phyloP scores from a whole-genome alignment of 2,329 filamentous ascomycete species.

The Keithomyces neogunnii region DNA sequence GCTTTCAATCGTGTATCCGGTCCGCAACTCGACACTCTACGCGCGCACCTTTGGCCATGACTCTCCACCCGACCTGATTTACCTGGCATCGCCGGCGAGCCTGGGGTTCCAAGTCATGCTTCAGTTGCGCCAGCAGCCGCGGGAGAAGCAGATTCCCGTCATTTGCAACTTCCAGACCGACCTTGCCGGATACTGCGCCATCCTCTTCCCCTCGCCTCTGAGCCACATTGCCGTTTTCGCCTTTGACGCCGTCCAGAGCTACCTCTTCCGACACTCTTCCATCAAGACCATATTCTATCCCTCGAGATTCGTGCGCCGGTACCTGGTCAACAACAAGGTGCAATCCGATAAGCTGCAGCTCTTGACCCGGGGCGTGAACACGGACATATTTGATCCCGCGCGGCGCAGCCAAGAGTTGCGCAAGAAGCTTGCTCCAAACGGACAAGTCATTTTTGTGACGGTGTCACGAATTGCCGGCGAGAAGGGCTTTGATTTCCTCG shows the following conservation, averaged over 20 bases:
- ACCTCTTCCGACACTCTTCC: conserved; percentile 52
- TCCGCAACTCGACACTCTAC: conserved; percentile 54
- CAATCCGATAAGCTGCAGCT: conserved; percentile 48
- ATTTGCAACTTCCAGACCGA: conserved; percentile 68
- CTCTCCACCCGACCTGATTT: conserved; percentile 54
- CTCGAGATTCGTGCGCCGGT: conserved; percentile 51
- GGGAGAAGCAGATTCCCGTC: conserved; percentile 45
- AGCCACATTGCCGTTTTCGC: conserved; percentile 53
- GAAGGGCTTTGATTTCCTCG: conserved; percentile 63
- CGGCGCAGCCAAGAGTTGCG: conserved; percentile 44
- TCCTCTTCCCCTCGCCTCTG: conserved; percentile 57
- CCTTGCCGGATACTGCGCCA: conserved; percentile 58
- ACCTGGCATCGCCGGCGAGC: conserved; percentile 60
- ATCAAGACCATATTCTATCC: conserved; percentile 64
- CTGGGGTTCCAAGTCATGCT: conserved; percentile 64
- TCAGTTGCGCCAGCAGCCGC: conserved; percentile 53
- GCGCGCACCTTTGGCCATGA: conserved; percentile 46
- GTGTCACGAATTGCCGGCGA: conserved; percentile 61
- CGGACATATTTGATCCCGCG: conserved; percentile 48
- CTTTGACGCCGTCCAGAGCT: conserved; percentile 56
- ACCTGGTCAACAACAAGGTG: conserved; percentile 50
- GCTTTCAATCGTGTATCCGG: conserved; percentile 60
- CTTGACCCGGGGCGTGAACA: conserved; percentile 57
- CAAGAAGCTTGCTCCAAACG: conserved; percentile 46
- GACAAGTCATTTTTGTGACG: conserved; percentile 56